Evolutionary conservation across 2,329 filamentous ascomycete species (phyloP).

Genomic region (Verticillium isaacii): DNA sequence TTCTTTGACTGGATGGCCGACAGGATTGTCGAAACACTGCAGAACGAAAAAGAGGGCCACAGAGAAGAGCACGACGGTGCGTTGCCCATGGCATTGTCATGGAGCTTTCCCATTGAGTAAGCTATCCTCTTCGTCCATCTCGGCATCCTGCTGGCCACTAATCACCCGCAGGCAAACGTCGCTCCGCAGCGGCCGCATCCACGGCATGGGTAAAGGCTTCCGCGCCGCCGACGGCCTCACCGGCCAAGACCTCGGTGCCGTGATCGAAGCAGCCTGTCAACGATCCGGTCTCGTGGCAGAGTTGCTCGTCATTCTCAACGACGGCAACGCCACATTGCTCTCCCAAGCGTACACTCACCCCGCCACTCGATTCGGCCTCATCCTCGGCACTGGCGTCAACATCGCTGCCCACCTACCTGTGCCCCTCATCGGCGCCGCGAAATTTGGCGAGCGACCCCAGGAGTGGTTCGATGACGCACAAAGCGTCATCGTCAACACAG

Average conservation of each 20-base stretch:
- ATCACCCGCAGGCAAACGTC: conserved; percentile 55
- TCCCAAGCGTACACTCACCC: conserved; percentile 57
- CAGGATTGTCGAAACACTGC: conserved; percentile 52
- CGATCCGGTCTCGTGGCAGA: conserved; percentile 47
- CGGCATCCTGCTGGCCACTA: neutral
- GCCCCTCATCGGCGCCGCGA: conserved; percentile 45
- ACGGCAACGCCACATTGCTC: conserved; percentile 61
- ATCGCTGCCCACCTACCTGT: conserved; percentile 61
- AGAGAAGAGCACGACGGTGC: conserved; percentile 25
- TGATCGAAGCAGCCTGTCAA: conserved; percentile 51
- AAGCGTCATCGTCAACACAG: conserved; percentile 63
- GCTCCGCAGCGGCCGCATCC: conserved; percentile 52
- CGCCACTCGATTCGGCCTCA: conserved; percentile 58
- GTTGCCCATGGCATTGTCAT: conserved; percentile 57
- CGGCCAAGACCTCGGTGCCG: conserved; percentile 55
- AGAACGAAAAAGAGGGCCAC: conserved; percentile 26
- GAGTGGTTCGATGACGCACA: conserved; percentile 54
- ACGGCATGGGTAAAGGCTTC: conserved; percentile 64
- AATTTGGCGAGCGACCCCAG: conserved; percentile 51
- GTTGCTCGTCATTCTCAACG: conserved; percentile 60
- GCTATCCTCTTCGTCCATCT: conserved; percentile 18
- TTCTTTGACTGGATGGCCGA: conserved; percentile 68
- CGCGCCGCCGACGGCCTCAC: conserved; percentile 51
- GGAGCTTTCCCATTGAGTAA: conserved; percentile 68
- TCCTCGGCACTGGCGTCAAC: conserved; percentile 64